Conservation (phyloP, 495 filamentous ascomycete species). For the Bathelium albidoporum region DNA sequence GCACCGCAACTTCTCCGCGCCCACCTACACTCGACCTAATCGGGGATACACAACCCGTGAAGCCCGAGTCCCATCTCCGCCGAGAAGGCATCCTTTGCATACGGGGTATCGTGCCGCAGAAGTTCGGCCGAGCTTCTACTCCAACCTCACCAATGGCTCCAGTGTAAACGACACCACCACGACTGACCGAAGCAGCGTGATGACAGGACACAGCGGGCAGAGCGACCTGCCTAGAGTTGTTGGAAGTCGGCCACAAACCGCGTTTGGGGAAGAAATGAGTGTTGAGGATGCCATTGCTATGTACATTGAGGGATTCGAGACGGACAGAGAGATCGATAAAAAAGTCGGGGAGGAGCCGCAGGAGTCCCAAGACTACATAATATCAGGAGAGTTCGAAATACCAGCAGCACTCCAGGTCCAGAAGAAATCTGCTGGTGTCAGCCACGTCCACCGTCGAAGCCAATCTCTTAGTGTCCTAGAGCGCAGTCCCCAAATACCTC, state of each 20-base stretch:
- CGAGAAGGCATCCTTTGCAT: neutral
- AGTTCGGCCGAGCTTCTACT: conserved; percentile 61
- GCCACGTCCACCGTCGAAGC: conserved; percentile 16
- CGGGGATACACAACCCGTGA: neutral
- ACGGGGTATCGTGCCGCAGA: conserved; percentile 32
- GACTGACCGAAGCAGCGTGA: conserved; percentile 72
- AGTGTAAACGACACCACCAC: conserved; percentile 56
- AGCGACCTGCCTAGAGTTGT: conserved; percentile 38
- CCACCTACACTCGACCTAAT: neutral
- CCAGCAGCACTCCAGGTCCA: conserved; percentile 6
- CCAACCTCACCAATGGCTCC: conserved; percentile 56
- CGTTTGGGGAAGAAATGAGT: conserved; percentile 50
- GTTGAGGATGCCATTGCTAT: conserved; percentile 89
- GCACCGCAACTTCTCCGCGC: neutral
- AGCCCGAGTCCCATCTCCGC: neutral
- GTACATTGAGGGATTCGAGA: conserved; percentile 72
- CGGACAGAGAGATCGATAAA: conserved; percentile 10
- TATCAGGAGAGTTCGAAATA: conserved; percentile 4
- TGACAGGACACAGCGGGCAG: conserved; percentile 73
- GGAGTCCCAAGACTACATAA: neutral
- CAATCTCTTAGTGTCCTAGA: conserved; percentile 17
- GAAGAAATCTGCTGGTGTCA: conserved; percentile 2
- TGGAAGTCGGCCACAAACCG: conserved; percentile 14
- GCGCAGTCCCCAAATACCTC: neutral
- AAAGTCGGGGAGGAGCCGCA: neutral